These are phyloP conservation scores for Diaporthe vexans DNA, from an alignment of 2,329 filamentous ascomycete genomes.

Conservation along the genomic window DNA sequence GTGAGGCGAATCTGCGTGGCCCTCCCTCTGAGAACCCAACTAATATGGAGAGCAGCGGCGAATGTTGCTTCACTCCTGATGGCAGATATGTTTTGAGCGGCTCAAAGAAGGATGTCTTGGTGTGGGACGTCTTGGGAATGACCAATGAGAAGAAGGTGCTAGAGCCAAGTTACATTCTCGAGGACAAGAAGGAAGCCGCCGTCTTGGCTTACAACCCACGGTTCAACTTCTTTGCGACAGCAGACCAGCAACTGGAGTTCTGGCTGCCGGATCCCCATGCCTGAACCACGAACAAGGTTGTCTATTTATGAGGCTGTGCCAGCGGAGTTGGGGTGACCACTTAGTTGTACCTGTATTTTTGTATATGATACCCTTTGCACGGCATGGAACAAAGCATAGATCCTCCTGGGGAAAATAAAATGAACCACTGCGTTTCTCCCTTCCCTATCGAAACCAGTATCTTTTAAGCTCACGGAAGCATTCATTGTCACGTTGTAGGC, in stretches of 20 bases:
- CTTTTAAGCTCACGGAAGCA: not conserved
- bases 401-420: not conserved
- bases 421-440: not conserved
- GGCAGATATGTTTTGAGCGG: constrained; percentile 90
- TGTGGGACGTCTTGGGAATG: constrained; percentile 84
- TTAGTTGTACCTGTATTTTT: constrained; percentile 35
- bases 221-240: constrained; percentile 91
- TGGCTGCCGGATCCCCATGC: constrained; percentile 80
- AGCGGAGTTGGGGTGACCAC: constrained; percentile 38
- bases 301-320: not conserved
- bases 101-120: constrained; percentile 78
- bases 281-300: constrained; percentile 48
- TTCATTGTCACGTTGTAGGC: not conserved
- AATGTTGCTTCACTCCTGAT: constrained; percentile 91
- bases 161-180: constrained; percentile 73
- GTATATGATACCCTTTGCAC: constrained; percentile 42
- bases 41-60: constrained; percentile 73
- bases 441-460: not conserved
- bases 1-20: constrained; percentile 60
- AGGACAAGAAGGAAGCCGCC: constrained; percentile 77
- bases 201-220: constrained; percentile 91
- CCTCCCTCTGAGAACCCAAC: constrained; percentile 47
- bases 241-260: constrained; percentile 85
- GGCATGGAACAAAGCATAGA: not conserved
- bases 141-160: constrained; percentile 70